Evolutionary conservation across 169 alveolate species (phyloP), one percentile per base, ranked within the genome.

Genomic region (Plasmodium reichenowi): DNA sequence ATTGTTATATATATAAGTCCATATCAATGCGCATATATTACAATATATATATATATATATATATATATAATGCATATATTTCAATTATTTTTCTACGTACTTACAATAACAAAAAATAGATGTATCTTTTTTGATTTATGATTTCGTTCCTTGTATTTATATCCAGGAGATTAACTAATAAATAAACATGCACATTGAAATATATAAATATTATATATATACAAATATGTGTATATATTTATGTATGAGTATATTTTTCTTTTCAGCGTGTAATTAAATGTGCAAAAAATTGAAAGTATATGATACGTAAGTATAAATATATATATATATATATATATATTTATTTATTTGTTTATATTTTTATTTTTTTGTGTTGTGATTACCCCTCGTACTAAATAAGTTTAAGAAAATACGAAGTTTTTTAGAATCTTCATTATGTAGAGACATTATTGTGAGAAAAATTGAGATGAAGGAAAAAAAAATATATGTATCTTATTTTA

Each of bases 121-220:
- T 76, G 8, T 76, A 17, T 70, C 66, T 76, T 58, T 64, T 76
- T 20, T 76, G 88, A 71, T 22, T 70, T 22, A 26, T 48, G 22
- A 58, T 64, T 63, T 76, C 88, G 50, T 67, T 76, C 26, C 76
- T 63, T 45, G 56, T 76, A 63, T 76, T 76, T 47, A 47, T 76
- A 48, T 62, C 70, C 10, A 76, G 75, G 70, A 76, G 59, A 58
- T 63, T 76, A 20, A 76, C 88, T 76, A 50, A 13, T 22, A 48
- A 52, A 26, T 13, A 72, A 58, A 70, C 13, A 9, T 5, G 15
- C 20, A 20, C 62, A 52, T 13, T 2, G 1, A 9, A 52, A 52
- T 13, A 52, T 13, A 13, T 10, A 13, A 52, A 52, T 52, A 8
- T 3, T 52, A 52, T 8, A 52, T 15, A 52, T 52, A 52, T 52